These are phyloP conservation scores for Moniliella sp. DNA, from an alignment of 1,284 basidiomycete genomes.

Conservation along the genomic window DNA sequence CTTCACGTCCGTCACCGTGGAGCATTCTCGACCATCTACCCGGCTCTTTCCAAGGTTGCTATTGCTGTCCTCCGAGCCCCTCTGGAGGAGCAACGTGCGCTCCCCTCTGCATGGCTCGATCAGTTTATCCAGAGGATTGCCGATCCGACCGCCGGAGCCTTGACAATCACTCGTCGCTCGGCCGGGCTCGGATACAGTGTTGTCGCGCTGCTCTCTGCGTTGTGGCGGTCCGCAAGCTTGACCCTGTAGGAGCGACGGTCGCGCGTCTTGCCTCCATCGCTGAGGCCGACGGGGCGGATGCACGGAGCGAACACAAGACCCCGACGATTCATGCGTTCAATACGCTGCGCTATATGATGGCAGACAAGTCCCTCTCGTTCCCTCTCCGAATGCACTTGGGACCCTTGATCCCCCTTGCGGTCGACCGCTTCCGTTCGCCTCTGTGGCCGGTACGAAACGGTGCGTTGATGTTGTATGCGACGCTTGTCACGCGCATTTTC, in stretches of 20 bases:
- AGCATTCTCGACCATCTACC: conserved; percentile 32
- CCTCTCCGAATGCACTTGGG: conserved; percentile 14
- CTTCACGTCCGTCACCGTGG: conserved; percentile 32
- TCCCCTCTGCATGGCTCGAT: conserved; percentile 26
- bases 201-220: conserved; percentile 25
- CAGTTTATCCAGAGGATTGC: conserved; percentile 14
- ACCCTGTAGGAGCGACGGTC: conserved; percentile 5
- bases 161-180: conserved; percentile 33
- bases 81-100: conserved; percentile 9
- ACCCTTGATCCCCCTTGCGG: conserved; percentile 21
- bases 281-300: not conserved
- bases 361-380: conserved; percentile 13
- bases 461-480: conserved; percentile 33
- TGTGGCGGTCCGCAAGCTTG: too few relatives aligned
- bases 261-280: conserved; percentile 9
- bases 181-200: conserved; percentile 34
- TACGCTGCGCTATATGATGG: conserved; percentile 23
- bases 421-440: conserved; percentile 26
- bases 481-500: conserved; percentile 26
- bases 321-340: conserved; percentile 28
- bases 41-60: conserved; percentile 23
- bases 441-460: conserved; percentile 34
- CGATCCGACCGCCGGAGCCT: conserved; percentile 7
- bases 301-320: not conserved
- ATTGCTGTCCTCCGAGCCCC: conserved; percentile 13